A percentile compares a stretch with the other conserved stretches of the same genome.
Evolutionary conservation across 148 eudicot species (phyloP).

Genomic region (Rhododendron ovatum): DNA sequence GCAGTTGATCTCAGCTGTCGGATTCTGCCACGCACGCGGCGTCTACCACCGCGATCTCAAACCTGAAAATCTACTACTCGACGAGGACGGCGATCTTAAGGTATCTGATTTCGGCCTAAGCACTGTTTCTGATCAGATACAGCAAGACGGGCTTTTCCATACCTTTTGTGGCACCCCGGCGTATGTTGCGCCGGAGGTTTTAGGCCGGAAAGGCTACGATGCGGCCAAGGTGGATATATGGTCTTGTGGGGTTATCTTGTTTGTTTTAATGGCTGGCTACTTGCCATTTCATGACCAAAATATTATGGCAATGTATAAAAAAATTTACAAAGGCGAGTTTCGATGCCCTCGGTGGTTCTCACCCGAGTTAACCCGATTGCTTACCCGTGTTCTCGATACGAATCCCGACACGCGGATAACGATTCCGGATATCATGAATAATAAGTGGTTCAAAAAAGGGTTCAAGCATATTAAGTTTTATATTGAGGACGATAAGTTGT

Average conservation of each 20-base stretch:
- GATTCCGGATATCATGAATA: constrained; percentile 51
- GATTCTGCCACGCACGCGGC: constrained; percentile 59
- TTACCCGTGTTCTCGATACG: constrained; percentile 36
- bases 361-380: constrained; percentile 35
- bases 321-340: constrained; percentile 53
- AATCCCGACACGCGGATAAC: constrained; percentile 56
- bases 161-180: constrained; percentile 70
- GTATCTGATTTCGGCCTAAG: constrained; percentile 65
- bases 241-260: constrained; percentile 56
- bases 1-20: constrained; percentile 50
- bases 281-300: constrained; percentile 57
- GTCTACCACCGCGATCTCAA: constrained; percentile 60
- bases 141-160: constrained; percentile 53
- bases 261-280: constrained; percentile 60
- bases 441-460: constrained; percentile 65
- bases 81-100: constrained; percentile 54
- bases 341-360: constrained; percentile 62
- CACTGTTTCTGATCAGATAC: constrained; percentile 47
- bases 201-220: constrained; percentile 49
- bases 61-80: constrained; percentile 51
- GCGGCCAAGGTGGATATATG: constrained; percentile 54
- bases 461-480: constrained; percentile 58
- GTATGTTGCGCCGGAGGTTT: constrained; percentile 57
- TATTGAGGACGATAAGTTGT: constrained; percentile 63
- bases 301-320: constrained; percentile 50